A percentile compares a stretch with the other conserved stretches of the same genome.
Conservation (phyloP, 306 rosid species). For the Vigna hirtella region DNA sequence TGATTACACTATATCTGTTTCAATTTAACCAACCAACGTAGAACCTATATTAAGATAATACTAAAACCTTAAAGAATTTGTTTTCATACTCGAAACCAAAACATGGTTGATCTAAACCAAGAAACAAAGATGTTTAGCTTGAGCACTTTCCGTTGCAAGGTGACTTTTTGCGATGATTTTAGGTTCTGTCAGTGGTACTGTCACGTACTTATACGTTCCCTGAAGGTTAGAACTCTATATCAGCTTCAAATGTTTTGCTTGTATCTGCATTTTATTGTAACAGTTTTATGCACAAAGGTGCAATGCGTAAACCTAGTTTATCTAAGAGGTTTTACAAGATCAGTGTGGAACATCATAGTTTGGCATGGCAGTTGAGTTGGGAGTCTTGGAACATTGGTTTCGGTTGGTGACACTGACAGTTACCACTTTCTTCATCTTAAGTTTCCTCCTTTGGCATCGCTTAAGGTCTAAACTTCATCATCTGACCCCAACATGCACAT, state of each 20-base stretch:
- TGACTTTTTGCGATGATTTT: not conserved
- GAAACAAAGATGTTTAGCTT: not conserved
- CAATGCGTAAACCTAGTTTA: not conserved
- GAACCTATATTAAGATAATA: too few relatives aligned
- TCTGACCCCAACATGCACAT: not conserved
- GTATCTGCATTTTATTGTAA: not conserved
- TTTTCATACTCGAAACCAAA: too few relatives aligned
- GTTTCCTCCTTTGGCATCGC: slow-evolving; percentile 11
- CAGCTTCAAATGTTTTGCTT: not conserved
- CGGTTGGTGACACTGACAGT: slow-evolving; percentile 29
- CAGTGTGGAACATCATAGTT: slow-evolving; percentile 2
- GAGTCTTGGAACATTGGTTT: not conserved
- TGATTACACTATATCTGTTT: too few relatives aligned
- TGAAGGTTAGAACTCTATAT: not conserved
- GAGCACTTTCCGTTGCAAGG: not conserved
- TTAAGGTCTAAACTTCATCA: not conserved
- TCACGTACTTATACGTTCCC: not conserved
- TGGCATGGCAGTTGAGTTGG: not conserved
- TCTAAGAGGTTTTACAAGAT: not conserved
- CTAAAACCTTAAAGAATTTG: too few relatives aligned
- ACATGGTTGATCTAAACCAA: too few relatives aligned
- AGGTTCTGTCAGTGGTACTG: not conserved
- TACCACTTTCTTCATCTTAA: slow-evolving; percentile 12
- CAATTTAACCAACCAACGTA: too few relatives aligned
- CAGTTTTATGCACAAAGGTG: not conserved